Evolutionary conservation across 2,329 filamentous ascomycete species (phyloP).

Genomic region (Alternaria sp.): DNA sequence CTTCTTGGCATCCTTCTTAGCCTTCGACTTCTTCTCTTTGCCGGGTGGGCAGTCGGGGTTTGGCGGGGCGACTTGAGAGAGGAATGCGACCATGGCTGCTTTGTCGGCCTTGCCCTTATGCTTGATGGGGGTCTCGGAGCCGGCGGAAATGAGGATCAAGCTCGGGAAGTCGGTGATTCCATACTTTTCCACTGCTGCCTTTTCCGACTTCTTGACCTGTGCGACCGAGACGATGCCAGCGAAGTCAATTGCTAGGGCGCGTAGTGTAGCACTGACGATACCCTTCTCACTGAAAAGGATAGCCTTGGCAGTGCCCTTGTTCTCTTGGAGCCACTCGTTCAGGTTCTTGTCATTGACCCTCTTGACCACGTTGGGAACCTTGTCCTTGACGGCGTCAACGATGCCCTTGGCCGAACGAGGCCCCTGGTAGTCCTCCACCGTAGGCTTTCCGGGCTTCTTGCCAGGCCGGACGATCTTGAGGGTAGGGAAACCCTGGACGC

Average conservation of each 20-base stretch:
- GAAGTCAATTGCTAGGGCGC: conserved; percentile 89
- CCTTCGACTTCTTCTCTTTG: conserved; percentile 53
- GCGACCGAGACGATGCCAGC: conserved; percentile 78
- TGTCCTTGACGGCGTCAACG: conserved; percentile 80
- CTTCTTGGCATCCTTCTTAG: conserved; percentile 54
- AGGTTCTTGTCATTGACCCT: conserved; percentile 79
- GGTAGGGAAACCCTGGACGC: conserved; percentile 92
- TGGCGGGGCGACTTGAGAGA: conserved; percentile 77
- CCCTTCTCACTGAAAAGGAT: conserved; percentile 95
- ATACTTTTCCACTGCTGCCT: conserved; percentile 72
- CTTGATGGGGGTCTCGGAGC: conserved; percentile 69
- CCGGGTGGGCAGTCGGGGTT: conserved; percentile 75
- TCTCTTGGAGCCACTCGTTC: conserved; percentile 72
- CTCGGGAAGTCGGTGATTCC: conserved; percentile 79
- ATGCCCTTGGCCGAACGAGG: conserved; percentile 83
- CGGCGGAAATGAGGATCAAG: conserved; percentile 78
- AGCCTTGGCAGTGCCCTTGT: conserved; percentile 77
- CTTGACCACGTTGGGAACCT: conserved; percentile 91
- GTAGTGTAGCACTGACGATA: conserved; percentile 80
- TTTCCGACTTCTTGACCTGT: conserved; percentile 84
- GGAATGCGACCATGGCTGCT: conserved; percentile 78
- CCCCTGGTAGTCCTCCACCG: conserved; percentile 90
- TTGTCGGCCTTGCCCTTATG: conserved; percentile 90
- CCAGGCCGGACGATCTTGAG: conserved; percentile 90
- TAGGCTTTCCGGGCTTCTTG: conserved; percentile 79